Base-by-base conservation (phyloP, 2,329 filamentous ascomycete species). In the Aaosphaeria pasadenensis region DNA sequence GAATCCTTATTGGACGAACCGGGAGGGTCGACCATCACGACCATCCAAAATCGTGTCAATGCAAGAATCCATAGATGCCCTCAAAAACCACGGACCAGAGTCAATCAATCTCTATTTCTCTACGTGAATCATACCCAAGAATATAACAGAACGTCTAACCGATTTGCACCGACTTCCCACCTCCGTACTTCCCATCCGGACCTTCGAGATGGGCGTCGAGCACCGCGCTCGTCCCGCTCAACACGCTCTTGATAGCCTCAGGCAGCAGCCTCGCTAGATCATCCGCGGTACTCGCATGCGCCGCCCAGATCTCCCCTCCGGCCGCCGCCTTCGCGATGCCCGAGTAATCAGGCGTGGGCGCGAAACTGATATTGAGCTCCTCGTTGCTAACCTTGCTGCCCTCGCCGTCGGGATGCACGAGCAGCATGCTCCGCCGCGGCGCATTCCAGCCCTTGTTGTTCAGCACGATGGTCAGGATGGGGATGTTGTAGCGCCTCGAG, bases 371-470 rank as follows among this genome's bases (percentile, higher is more conserved):
- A 54, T 87, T 86, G 35, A 87, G 64, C 42, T 84, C 83, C 51
- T 82, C 78, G 50, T 86, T 86, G 38, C 75, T 78, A 3, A 79
- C 82, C 48, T 82, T 82, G 1, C 77, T 79, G 1, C 82, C 84
- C 44, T 80, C 74, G 7, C 85, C 85, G 35, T 84, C 71, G 0
- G 85, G 85, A 59, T 88, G 84, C 1, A 87, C 84, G 7, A 87
- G 75, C 17, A 85, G 67, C 62, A 87, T 74, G 11, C 78, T 83
- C 47, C 75, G 74, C 5, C 79, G 72, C 0, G 85, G 85, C 0
- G 84, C 85, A 58, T 88, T 85, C 85, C 85, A 88, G 40, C 85
- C 84, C 67, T 85, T 82, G 59, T 88, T 88, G 62, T 87, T 87
- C 44, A 88, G 66, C 7, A 87, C 82, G 39, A 88, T 82, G 0